A percentile compares a stretch with the other conserved stretches of the same genome.
These are phyloP conservation scores for Scalesia atractyloides DNA, from an alignment of 129 eudicot species.

Conservation along the genomic window DNA sequence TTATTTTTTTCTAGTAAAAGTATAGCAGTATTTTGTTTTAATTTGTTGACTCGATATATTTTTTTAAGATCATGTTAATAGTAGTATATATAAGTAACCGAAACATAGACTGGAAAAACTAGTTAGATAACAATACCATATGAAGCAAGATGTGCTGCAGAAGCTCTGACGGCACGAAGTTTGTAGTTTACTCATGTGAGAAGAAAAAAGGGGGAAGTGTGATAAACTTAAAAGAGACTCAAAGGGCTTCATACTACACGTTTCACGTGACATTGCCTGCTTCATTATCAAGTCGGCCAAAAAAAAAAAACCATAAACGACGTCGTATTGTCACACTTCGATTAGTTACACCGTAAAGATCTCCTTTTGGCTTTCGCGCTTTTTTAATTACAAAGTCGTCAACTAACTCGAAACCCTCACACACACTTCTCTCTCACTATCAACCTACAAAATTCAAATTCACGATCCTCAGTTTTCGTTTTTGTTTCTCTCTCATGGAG, in stretches of 20 bases:
- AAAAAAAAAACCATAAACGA: neutral
- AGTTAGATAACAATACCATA: too few species aligned
- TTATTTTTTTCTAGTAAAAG: too few species aligned
- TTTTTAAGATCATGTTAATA: too few species aligned
- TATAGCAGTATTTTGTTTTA: too few species aligned
- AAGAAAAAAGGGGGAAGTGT: neutral
- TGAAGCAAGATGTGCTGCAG: neutral
- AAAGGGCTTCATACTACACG: slow-evolving; percentile 11
- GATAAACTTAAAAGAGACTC: slow-evolving; percentile 5
- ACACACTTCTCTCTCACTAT: slow-evolving; percentile 6
- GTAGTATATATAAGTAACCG: too few species aligned
- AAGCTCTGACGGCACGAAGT: neutral
- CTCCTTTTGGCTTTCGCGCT: slow-evolving; percentile 38
- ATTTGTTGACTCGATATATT: too few species aligned
- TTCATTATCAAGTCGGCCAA: slow-evolving; percentile 13
- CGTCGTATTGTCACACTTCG: slow-evolving; percentile 7
- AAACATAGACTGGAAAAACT: too few species aligned
- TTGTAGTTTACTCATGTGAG: neutral
- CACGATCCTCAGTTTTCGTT: slow-evolving; percentile 26
- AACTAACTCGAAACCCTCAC: neutral
- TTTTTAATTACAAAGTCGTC: slow-evolving; percentile 17
- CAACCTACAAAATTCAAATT: neutral
- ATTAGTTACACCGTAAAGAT: slow-evolving; percentile 15
- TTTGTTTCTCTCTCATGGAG: slow-evolving; percentile 40
- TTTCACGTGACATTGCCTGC: slow-evolving; percentile 23